Evolutionary conservation across 2,329 filamentous ascomycete species (phyloP), one percentile per base, ranked within the genome.

Genomic region (Bisporella sp.): DNA sequence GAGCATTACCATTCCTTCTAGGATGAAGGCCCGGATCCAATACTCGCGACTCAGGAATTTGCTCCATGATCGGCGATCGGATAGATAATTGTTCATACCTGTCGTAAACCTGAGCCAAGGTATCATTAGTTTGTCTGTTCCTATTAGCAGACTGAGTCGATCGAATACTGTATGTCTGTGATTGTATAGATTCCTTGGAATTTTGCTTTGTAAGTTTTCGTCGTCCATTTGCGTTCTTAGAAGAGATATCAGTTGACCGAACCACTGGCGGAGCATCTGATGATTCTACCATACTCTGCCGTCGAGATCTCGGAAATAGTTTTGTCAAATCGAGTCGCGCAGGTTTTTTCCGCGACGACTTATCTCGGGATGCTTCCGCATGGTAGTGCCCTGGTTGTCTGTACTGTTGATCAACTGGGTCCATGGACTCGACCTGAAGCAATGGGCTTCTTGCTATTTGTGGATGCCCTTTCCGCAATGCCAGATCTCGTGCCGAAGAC

Each of bases 401-500:
- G 33, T 53, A 55, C 29, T 58, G 54, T 28, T 59, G 49, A 45
- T 60, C 61, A 51, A 55, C 59, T 8, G 44, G 43, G 35, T 58
- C 59, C 28, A 54, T 44, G 31, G 51, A 42, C 28, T 64, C 60
- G 7, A 57, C 51, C 30, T 62, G 50, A 8, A 62, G 46, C 12
- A 62, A 47, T 6, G 61, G 62, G 47, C 59, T 63, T 41, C 56
- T 49, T 31, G 41, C 31, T 7, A 65, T 59, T 28, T 61, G 60
- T 32, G 62, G 65, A 48, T 52, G 62, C 21, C 65, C 65, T 58
- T 71, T 71, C 31, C 67, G 56, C 47, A 70, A 54, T 31, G 66
- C 62, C 51, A 68, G 57, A 53, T 71, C 69, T 37, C 68, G 60
- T 41, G 65, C 62, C 6, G 69, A 70, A 28, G 68, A 69, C n/a